A percentile compares a stretch with the other conserved stretches of the same genome.
Evolutionary conservation across 2,329 filamentous ascomycete genomes (phyloP).

Genomic region (Reticulascus tulasneorum): DNA sequence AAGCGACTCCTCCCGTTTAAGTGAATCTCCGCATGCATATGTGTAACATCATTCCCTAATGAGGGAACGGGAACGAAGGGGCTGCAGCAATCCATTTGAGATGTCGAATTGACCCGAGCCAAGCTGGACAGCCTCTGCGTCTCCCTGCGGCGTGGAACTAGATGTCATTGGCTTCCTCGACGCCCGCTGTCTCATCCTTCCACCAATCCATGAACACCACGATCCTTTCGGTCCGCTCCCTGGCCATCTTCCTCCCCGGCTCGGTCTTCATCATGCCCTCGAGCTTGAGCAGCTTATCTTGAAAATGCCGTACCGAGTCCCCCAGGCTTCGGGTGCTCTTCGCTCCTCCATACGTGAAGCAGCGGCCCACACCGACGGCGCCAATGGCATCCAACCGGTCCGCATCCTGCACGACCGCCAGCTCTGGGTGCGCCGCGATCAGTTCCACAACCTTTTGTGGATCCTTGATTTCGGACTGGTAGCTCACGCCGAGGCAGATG

Average conservation of each 20-base stretch:
- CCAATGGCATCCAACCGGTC: slow-evolving; percentile 90
- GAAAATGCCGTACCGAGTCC: slow-evolving; percentile 69
- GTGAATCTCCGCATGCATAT: no score
- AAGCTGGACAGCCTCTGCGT: no score
- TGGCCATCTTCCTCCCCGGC: slow-evolving; percentile 49
- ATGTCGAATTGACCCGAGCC: no score
- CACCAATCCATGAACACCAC: slow-evolving; percentile 54
- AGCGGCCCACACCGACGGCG: slow-evolving; percentile 75
- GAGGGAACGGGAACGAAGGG: no score
- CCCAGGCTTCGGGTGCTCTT: slow-evolving; percentile 50
- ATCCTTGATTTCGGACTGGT: slow-evolving; percentile 67
- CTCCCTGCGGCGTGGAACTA: no score
- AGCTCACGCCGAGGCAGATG: slow-evolving; percentile 75
- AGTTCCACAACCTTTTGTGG: slow-evolving; percentile 56
- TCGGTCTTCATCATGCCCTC: slow-evolving; percentile 62
- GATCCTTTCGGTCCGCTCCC: slow-evolving; percentile 49
- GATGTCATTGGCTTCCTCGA: no score
- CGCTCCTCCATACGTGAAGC: slow-evolving; percentile 72
- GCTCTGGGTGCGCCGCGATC: slow-evolving; percentile 65
- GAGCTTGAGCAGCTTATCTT: slow-evolving; percentile 67
- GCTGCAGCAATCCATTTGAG: no score
- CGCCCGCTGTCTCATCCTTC: slow-evolving; percentile 47
- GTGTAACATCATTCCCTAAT: no score
- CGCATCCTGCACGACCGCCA: slow-evolving; percentile 86
- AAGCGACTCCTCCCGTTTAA: no score